Base-by-base conservation (phyloP, 208 protist species). In the Wallacemonas sp. region DNA sequence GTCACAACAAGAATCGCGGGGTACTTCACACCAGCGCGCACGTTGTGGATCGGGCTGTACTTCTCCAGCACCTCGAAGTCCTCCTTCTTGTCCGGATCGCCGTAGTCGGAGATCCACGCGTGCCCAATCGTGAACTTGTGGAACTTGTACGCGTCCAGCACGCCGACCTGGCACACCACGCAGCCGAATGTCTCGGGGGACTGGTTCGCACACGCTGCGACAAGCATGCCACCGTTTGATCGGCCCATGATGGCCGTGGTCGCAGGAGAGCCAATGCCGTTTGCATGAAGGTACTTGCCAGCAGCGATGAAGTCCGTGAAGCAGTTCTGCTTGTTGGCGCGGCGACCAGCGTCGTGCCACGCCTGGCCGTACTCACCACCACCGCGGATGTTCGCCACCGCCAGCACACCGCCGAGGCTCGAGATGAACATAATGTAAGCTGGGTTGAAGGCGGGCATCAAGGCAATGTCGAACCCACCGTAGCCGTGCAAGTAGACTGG, bases 121-220 rank as follows among this genome's bases (percentile, higher is more conserved):
- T 92, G 84, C 32, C 97, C 97, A 74, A 98, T 97, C 52, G 95
- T 97, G 66, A 98, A 98, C 74, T 97, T 97, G 81, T 98, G 93
- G 73, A 97, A 99, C 73, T 96, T 94, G 72, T 86, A 93, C 90
- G 98, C 94, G 75, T 99, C 96, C 59, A 98, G 67, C 28, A 99
- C 93, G 20, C 90, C 91, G 25, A 97, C 96, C 48, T 92, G 81
- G 67, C 88, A 91, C 44, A 98, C 77, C 14, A 87, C 93, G 52
- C 81, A 87, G 32, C 86, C 57, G 29, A 97, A 89, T 22, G 88
- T 64, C 26, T 94, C 87, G 22, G 97, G 96, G 3, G 85, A 84
- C 76, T 97, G 94, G 70, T 97, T 98, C 42, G 84, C 80, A 42
- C 70, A 77, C 14, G 95, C 96, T 2, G 82, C 94, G 12, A 98